phyloP scores from a whole-genome alignment of 352 stramenopile species.

The Pythium aphanidermatum region DNA sequence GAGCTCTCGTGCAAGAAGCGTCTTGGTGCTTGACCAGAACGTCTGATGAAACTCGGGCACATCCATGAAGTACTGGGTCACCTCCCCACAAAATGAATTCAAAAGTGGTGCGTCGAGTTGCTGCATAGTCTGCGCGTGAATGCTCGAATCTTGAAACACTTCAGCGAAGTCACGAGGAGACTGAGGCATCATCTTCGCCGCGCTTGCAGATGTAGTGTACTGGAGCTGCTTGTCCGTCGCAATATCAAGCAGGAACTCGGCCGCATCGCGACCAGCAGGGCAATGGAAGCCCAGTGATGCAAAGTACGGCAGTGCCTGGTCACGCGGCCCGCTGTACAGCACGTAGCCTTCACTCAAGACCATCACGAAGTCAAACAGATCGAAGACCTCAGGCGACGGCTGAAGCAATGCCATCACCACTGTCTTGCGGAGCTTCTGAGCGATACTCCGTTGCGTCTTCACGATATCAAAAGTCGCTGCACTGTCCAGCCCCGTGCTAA shows the following conservation, averaged over 20 bases:
- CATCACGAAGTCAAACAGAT: slow-evolving; percentile 86
- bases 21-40: slow-evolving; percentile 14
- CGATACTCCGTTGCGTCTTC: slow-evolving; percentile 25
- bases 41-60: slow-evolving; percentile 21
- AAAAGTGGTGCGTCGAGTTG: slow-evolving; percentile 85
- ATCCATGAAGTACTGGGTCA: slow-evolving; percentile 73
- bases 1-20: slow-evolving; percentile 32
- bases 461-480: slow-evolving; percentile 23
- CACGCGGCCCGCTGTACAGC: slow-evolving; percentile 40
- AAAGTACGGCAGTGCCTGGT: slow-evolving; percentile 8
- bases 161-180: no score
- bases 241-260: slow-evolving; percentile 9
- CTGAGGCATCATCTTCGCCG: no score
- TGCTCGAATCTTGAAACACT: no score
- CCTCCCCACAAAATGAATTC: slow-evolving; percentile 67
- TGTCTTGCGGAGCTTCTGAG: slow-evolving; percentile 17
- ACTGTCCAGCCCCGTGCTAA: slow-evolving; percentile 19
- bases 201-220: slow-evolving; percentile 13
- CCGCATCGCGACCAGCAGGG: background rate
- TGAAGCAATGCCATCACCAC: slow-evolving; percentile 57
- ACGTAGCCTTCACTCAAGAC: slow-evolving; percentile 75
- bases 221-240: slow-evolving; percentile 17
- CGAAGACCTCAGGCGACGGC: slow-evolving; percentile 81
- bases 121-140: slow-evolving; percentile 29
- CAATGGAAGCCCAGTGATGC: background rate